Base-by-base conservation (phyloP, 768 basidiomycete species). In the Pholiota conissans region DNA sequence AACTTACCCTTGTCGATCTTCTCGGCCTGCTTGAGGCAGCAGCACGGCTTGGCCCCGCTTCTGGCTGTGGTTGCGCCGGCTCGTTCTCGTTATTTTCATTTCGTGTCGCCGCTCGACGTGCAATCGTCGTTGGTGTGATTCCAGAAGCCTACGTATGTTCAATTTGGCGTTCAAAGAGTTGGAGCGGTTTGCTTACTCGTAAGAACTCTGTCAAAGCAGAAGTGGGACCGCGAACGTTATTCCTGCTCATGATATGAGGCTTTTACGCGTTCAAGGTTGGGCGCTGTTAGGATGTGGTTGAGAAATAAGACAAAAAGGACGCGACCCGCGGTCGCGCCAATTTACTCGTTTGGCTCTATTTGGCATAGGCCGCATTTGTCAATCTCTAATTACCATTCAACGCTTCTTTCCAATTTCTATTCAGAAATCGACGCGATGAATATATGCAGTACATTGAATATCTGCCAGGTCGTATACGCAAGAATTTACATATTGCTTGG, bases 151-250 rank as follows among this genome's bases (percentile, higher is more conserved):
- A 56, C 34, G 22, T 11, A 7, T 47, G 22, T 61, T 32, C 59
- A 32, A 20, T 13, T 16, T 27, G 16, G 10, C 35, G 20, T 35
- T 11, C 28, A 20, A 37, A n/a, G 18, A 24, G 10, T 3, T 35
- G 8, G 9, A 57, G 48, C 34, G 5, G 16, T 3, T n/a, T 24
- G 71, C 76, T 27, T 58, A 90, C 92, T 65, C 82, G 82, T 30
- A 94, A 74, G 62, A 89, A 94, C 61, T 91, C 90, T 32, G 92
- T 93, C 11, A 94, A 73, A 0, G 92, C 92, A 20, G 90, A 93
- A 0, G 89, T 84, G 2, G 93, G 92, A 0, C 93, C 92, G 11
- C 88, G 83, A 40, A 93, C 84, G 57, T 89, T 89, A 66, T 80
- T 79, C 50, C 67, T 65, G 48, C 61, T 60, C 58, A 58, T 58